Evolutionary conservation across 2,329 filamentous ascomycete species (phyloP).

Genomic region (Onygena corvina): DNA sequence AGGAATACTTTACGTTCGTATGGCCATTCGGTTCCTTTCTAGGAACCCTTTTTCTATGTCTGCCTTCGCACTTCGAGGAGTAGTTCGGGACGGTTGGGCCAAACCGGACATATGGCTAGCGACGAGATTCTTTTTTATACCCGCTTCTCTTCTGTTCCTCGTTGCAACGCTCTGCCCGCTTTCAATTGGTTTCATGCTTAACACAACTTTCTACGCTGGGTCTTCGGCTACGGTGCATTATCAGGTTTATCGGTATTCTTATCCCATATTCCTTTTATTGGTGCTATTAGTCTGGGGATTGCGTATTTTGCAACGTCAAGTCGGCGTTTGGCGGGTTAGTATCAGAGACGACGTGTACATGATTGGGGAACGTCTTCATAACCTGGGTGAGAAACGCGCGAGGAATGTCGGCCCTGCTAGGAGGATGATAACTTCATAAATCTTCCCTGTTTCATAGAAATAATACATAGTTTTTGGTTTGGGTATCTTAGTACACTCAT

Average conservation of each 20-base stretch:
- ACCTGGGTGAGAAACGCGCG: slow-evolving; percentile 58
- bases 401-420: slow-evolving; percentile 29
- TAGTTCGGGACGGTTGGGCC: slow-evolving; percentile 63
- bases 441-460: slow-evolving; percentile 6
- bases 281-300: slow-evolving; percentile 40
- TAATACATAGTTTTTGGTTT: slow-evolving; percentile 1
- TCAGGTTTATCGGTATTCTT: slow-evolving; percentile 55
- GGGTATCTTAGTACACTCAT: neutral
- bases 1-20: slow-evolving; percentile 78
- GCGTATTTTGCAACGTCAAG: slow-evolving; percentile 38
- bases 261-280: slow-evolving; percentile 51
- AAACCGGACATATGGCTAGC: slow-evolving; percentile 67
- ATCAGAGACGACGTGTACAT: slow-evolving; percentile 93
- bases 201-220: slow-evolving; percentile 31
- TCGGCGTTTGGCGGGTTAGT: slow-evolving; percentile 63
- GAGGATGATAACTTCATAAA: slow-evolving; percentile 26
- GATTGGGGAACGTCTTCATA: slow-evolving; percentile 87
- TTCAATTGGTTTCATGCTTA: slow-evolving; percentile 42
- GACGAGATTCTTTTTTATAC: slow-evolving; percentile 77
- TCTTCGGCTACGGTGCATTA: slow-evolving; percentile 24
- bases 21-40: slow-evolving; percentile 57
- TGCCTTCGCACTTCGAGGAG: slow-evolving; percentile 60
- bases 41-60: slow-evolving; percentile 58
- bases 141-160: slow-evolving; percentile 50
- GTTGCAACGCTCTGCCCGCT: slow-evolving; percentile 55